Conservation (phyloP, 345 rosid genomes). For the Brassica incana region DNA sequence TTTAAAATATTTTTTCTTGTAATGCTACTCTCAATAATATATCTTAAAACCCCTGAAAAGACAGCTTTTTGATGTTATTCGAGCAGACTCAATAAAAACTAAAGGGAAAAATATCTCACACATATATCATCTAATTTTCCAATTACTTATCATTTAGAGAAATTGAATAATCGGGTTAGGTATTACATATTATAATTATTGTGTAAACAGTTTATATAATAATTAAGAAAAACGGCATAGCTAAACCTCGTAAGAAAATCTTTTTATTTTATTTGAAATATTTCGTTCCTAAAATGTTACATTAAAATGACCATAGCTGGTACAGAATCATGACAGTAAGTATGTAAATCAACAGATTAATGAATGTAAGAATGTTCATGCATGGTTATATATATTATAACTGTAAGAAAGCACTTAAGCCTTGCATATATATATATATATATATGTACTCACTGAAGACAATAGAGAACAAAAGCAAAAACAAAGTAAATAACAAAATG, state of each 20-base stretch:
- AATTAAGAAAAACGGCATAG: background rate
- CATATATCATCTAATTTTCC: background rate
- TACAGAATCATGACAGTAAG: background rate
- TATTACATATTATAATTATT: background rate
- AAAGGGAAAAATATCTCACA: background rate
- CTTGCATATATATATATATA: background rate
- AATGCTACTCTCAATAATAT: no score
- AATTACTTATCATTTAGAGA: background rate
- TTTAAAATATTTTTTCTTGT: no score
- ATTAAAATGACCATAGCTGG: background rate
- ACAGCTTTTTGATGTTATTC: no score
- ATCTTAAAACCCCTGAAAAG: no score
- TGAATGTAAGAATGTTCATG: constrained; percentile 19
- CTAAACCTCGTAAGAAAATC: background rate
- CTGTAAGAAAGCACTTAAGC: constrained; percentile 1
- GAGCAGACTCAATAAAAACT: background rate
- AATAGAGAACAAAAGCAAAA: constrained; percentile 5
- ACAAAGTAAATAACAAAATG: constrained; percentile 11
- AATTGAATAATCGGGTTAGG: background rate
- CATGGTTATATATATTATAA: background rate
- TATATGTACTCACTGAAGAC: background rate
- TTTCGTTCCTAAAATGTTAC: background rate
- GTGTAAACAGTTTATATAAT: background rate
- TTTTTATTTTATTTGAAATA: background rate
- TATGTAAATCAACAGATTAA: constrained; percentile 11